A percentile compares a stretch with the other conserved stretches of the same genome.
Conservation (phyloP, 2,329 filamentous ascomycete genomes). For the Pseudocercospora vitis region DNA sequence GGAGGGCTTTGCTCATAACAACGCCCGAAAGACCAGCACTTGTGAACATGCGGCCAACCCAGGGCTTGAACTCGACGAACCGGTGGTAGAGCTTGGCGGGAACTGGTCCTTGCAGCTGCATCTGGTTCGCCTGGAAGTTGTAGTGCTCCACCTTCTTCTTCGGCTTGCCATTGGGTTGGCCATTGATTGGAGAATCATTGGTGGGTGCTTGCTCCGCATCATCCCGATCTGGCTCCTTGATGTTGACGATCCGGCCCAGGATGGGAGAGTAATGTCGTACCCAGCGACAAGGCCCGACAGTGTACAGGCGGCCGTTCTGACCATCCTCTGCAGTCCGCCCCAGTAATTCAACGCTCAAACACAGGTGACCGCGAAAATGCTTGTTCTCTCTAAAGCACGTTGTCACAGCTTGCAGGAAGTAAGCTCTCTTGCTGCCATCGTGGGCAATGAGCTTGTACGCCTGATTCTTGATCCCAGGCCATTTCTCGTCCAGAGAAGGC, state of each 20-base stretch:
- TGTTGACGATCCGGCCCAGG: constrained; percentile 76
- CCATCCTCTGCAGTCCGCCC: constrained; percentile 67
- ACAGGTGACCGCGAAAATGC: constrained; percentile 69
- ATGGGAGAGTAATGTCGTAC: constrained; percentile 85
- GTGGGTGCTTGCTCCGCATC: constrained; percentile 23
- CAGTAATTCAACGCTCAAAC: constrained; percentile 74
- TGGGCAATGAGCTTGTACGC: constrained; percentile 76
- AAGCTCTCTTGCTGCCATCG: constrained; percentile 83
- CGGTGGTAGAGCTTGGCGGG: constrained; percentile 81
- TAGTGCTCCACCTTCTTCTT: constrained; percentile 58
- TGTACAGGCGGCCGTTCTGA: constrained; percentile 67
- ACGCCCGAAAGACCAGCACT: constrained; percentile 73
- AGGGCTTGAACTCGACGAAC: constrained; percentile 88
- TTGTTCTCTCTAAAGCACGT: constrained; percentile 61
- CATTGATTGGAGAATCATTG: constrained; percentile 5
- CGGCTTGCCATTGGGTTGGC: constrained; percentile 20
- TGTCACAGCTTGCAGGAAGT: constrained; percentile 68
- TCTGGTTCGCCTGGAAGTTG: constrained; percentile 89
- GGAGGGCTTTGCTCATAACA: constrained; percentile 78
- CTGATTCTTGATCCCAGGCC: constrained; percentile 66
- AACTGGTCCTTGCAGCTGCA: constrained; percentile 82
- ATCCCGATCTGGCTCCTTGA: constrained; percentile 55
- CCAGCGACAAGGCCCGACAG: constrained; percentile 72
- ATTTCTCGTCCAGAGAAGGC: constrained; percentile 60
- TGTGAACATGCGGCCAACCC: constrained; percentile 86